Evolutionary conservation across 1,139 yeast genomes (phyloP).

Genomic region (Hanseniaspora sp.): DNA sequence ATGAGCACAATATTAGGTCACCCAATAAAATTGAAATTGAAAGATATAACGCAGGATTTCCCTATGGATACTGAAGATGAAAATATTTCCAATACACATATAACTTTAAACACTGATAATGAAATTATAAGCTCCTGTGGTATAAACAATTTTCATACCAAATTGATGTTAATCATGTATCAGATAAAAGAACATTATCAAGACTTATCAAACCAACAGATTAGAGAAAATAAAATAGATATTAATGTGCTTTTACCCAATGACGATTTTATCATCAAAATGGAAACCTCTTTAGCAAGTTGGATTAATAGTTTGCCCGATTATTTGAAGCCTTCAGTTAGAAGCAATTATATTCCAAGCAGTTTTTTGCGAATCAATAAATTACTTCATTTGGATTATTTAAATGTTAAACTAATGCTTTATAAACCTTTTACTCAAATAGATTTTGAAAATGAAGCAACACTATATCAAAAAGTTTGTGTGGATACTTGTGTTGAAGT

Average conservation of each 20-base stretch:
- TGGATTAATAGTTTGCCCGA: conserved; percentile 52
- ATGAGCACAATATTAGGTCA: conserved; percentile 77
- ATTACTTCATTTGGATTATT: conserved; percentile 51
- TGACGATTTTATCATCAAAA: conserved; percentile 41
- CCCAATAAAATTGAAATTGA: conserved; percentile 49
- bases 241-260: conserved; percentile 1
- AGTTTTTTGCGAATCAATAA: conserved; percentile 51
- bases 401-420: conserved; percentile 57
- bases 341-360: conserved; percentile 38
- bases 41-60: conserved; percentile 73
- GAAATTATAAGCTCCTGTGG: conserved; percentile 51
- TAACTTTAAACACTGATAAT: conserved; percentile 28
- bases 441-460: conserved; percentile 38
- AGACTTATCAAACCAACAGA: conserved; percentile 15
- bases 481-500: conserved; percentile 71
- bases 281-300: conserved; percentile 54
- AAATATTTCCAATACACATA: conserved; percentile 49
- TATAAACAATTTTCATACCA: conserved; percentile 73
- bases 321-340: conserved; percentile 13
- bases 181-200: conserved; percentile 38
- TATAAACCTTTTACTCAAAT: conserved; percentile 64
- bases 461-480: conserved; percentile 53
- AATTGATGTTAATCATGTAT: conserved; percentile 47
- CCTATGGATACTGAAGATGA: conserved; percentile 80
- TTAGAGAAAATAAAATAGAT: not conserved